Base-by-base conservation (phyloP, 148 eudicot genomes). In the Amaranthus hypochondriacus region DNA sequence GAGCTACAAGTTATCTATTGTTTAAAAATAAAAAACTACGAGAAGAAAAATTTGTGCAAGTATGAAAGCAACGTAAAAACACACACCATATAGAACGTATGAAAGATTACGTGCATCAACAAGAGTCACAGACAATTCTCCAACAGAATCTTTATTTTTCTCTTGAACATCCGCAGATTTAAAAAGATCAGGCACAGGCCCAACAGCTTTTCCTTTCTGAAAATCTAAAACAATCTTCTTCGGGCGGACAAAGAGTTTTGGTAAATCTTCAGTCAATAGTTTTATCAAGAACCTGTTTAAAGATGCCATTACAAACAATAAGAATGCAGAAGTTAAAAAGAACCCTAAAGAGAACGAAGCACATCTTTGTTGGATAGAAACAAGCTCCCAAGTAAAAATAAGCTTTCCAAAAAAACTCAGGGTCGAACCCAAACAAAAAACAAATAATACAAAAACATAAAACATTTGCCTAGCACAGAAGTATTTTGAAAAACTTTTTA, bases 91-190 rank as follows among this genome's bases (percentile, higher is more conserved):
- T 66, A 89, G 74, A 66, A 83, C 61, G 77, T 92, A 90, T 47
- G 88, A 85, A 47, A 95, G 97, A 81, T 87, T 89, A 47, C 89
- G 83, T 72, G 99, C 99, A 92, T 95, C 97, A 54, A 92, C 96
- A 74, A 95, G 97, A 76, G 99, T 95, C 60, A 89, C 99, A 6
- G 99, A 95, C 75, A 95, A 86, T 88, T 95, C 99, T 66, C 97
- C 99, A 66, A 85, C 87, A 80, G 79, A 92, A 80, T 95, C 89
- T 59, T 83, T 92, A 73, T 95, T 92, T 80, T 93, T 89, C 73
- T 88, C 98, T 76, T 86, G 91, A 70, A 79, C 77, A 81, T 85
- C 99, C 66, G 81, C 92, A n/a, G 97, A 78, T 74, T 89, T 87
- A 60, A 83, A 74, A 79, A 81, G 82, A 76, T 59, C 74, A 62